Conservation (phyloP, 176 grass and related monocot species). For the Themeda triandra region DNA sequence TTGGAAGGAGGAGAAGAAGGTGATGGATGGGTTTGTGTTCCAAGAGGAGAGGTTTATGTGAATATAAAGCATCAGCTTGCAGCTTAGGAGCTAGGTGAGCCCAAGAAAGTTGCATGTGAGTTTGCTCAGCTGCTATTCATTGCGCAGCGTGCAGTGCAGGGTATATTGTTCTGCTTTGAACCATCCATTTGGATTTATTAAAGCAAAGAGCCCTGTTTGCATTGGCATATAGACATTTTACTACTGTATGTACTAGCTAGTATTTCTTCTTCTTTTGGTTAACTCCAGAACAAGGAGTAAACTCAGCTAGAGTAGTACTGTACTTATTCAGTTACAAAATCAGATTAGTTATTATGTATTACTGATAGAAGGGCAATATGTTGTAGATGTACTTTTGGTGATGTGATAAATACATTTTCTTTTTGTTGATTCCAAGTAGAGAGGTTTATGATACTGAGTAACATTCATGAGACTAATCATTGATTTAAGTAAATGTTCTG, state of each 20-base stretch:
- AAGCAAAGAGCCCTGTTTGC: background rate
- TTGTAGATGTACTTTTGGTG: background rate
- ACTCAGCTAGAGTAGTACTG: too few species aligned
- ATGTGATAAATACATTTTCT: background rate
- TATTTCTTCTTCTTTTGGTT: background rate
- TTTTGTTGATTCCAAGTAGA: background rate
- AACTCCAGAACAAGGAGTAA: background rate
- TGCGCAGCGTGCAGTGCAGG: background rate
- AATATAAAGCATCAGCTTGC: constrained; percentile 14
- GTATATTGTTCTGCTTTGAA: constrained; percentile 20
- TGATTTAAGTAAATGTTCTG: background rate
- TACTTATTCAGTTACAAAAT: background rate
- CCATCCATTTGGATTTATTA: constrained; percentile 32
- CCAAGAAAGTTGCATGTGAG: constrained; percentile 37
- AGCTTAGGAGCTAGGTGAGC: background rate
- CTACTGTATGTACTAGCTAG: background rate
- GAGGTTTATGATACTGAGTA: background rate
- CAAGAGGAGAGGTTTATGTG: constrained; percentile 25
- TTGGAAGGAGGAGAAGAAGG: background rate
- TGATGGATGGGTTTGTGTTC: too few species aligned
- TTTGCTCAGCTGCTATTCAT: constrained; percentile 30
- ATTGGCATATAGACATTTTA: background rate
- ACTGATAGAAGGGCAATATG: too few species aligned
- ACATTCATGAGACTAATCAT: background rate
- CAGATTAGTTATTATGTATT: background rate